Percentiles rank a stretch among this genome's conserved stretches.
These are phyloP conservation scores for Escovopsis sp. DNA, from an alignment of 2,329 filamentous ascomycete species.

Conservation along the genomic window DNA sequence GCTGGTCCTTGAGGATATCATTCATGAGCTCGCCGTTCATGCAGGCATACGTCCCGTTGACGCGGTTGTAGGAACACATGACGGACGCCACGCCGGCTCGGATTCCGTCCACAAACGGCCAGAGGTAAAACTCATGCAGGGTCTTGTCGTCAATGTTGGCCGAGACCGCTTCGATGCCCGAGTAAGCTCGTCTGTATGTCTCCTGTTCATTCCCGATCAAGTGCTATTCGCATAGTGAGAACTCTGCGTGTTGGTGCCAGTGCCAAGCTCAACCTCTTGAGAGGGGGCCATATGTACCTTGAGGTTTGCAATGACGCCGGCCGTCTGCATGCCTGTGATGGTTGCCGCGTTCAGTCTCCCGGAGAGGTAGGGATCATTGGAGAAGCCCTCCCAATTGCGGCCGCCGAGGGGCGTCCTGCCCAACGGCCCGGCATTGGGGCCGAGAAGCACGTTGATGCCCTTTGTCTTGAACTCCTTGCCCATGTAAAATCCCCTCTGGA, in stretches of 20 bases:
- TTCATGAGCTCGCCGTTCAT: conserved; percentile 58
- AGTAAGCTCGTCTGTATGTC: conserved; percentile 26
- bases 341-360: conserved; percentile 58
- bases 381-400: conserved; percentile 64
- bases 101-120: conserved; percentile 50
- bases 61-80: conserved; percentile 58
- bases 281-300: conserved; percentile 25
- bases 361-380: conserved; percentile 54
- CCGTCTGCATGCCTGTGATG: conserved; percentile 60
- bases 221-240: conserved; percentile 22
- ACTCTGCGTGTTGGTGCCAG: too few relatives aligned
- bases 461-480: conserved; percentile 42
- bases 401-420: conserved; percentile 58
- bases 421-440: conserved; percentile 55
- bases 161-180: conserved; percentile 35
- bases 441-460: conserved; percentile 53
- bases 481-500: conserved; percentile 36
- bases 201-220: conserved; percentile 50
- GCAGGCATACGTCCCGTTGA: conserved; percentile 61
- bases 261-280: too few relatives aligned
- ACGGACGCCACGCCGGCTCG: conserved; percentile 40
- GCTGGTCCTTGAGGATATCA: conserved; percentile 47
- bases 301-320: conserved; percentile 64
- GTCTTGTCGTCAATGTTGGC: conserved; percentile 52
- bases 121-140: conserved; percentile 50